Evolutionary conservation across 495 filamentous ascomycete species (phyloP).

Genomic region (Neurospora intermedia): DNA sequence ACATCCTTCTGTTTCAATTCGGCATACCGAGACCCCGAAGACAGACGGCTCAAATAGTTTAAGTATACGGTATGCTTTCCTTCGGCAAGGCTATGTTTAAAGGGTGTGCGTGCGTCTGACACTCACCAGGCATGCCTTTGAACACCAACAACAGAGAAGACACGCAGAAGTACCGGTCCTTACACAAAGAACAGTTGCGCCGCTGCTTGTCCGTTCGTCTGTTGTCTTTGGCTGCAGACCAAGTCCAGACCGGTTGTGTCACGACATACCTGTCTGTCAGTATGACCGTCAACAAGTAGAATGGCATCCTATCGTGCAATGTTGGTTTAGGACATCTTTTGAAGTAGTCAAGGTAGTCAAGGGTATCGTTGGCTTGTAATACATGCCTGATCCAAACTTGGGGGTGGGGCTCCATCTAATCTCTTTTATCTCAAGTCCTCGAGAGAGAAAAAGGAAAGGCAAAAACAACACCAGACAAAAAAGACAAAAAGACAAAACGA

Average conservation of each 20-base stretch:
- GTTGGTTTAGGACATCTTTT: background rate
- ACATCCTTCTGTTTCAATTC: background rate
- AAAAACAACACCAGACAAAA: too few relatives aligned
- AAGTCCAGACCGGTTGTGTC: background rate
- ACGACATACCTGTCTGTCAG: background rate
- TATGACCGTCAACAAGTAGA: background rate
- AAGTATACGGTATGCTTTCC: background rate
- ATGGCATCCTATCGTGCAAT: background rate
- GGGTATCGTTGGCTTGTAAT: background rate
- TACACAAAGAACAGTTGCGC: background rate
- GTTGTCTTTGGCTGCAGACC: background rate
- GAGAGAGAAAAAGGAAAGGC: too few relatives aligned
- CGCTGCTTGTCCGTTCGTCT: background rate
- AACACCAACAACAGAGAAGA: background rate
- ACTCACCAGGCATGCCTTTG: background rate
- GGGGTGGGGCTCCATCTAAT: too few relatives aligned
- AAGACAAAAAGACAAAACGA: too few relatives aligned
- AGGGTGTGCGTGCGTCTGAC: background rate
- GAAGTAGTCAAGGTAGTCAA: background rate
- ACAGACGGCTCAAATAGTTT: background rate
- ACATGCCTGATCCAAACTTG: too few relatives aligned
- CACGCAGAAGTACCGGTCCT: background rate
- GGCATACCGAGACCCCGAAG: background rate
- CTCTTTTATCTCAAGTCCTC: too few relatives aligned
- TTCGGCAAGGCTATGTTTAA: background rate